These are phyloP conservation scores for Inosperma sp. DNA, from an alignment of 768 basidiomycete species.

Conservation along the genomic window DNA sequence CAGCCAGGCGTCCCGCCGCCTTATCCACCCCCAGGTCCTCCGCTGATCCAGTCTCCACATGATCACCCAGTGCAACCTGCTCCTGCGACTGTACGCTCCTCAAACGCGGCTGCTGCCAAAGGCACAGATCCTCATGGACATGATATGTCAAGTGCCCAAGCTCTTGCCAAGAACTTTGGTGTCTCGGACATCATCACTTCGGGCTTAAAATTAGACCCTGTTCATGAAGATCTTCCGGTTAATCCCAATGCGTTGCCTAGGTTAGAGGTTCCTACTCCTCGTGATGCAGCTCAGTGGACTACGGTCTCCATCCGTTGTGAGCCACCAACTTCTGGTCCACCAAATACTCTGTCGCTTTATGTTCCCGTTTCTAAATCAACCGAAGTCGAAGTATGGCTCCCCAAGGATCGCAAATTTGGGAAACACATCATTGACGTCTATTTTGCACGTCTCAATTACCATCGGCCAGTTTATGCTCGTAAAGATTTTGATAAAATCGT, in stretches of 20 bases:
- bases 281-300: conserved; percentile 60
- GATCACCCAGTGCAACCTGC: conserved; percentile 22
- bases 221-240: conserved; percentile 74
- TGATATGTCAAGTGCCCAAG: conserved; percentile 71
- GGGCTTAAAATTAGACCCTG: conserved; percentile 53
- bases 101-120: conserved; percentile 41
- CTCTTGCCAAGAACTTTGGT: conserved; percentile 76
- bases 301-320: conserved; percentile 49
- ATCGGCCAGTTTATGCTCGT: conserved; percentile 72
- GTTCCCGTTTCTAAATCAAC: conserved; percentile 28
- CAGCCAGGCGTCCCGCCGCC: conserved; percentile 38
- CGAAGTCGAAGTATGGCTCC: conserved; percentile 60
- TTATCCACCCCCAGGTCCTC: conserved; percentile 36
- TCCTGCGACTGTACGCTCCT: conserved; percentile 16
- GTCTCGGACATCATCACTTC: conserved; percentile 68
- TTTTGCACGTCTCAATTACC: conserved; percentile 71
- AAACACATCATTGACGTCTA: conserved; percentile 62
- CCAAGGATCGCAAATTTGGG: conserved; percentile 69
- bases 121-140: conserved; percentile 77
- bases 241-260: conserved; percentile 64
- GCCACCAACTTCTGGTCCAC: conserved; percentile 23
- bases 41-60: conserved; percentile 26
- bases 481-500: conserved; percentile 63
- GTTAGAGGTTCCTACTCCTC: conserved; percentile 49
- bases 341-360: conserved; percentile 34